Evolutionary conservation across 768 basidiomycete species (phyloP), one percentile per base, ranked within the genome.

Genomic region (Russula sp.): DNA sequence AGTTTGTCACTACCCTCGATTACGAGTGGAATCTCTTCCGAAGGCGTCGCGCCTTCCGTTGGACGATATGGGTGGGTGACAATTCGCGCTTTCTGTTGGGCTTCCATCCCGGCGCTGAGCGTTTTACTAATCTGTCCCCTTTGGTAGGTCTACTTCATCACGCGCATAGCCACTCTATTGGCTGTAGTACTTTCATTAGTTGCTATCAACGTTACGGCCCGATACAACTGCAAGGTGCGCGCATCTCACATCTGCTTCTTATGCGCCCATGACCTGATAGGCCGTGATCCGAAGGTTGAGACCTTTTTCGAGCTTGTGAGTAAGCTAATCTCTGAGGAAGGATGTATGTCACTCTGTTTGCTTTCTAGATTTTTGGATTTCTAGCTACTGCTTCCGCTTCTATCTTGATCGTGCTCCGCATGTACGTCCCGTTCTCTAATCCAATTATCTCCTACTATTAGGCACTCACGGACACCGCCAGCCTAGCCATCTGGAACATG

Each of bases 401-500:
- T 10, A 22, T 48, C 11, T 48, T 48, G 22, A 24, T 57, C 6
- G 56, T 57, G 26, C 40, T 44, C 40, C 56, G 56, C 5, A 44
- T 44, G 56, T 57, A 44, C 14, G 40, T 44, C 26, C 20, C 28
- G 9, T 30, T 42, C 20, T 1, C 30, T 18, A 13, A 36, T 28
- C 5, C 5, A 20, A 40, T 2, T 2, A 13, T 36, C 24, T 0
- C n/a, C 30, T 9, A 4, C 5, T 42, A 26, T 2, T 10, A n/a
- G n/a, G 18, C 13, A 13, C 40, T 57, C 56, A 57, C n/a, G 26
- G 10, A 11, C 40, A 14, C 11, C 6, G 4, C 20, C 24, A 57
- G 56, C 18, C 6, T 57, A 5, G 56, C 56, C 20, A 57, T 57
- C 26, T 57, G 56, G 56, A 44, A 57, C 20, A 30, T 2, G 10